Conservation (phyloP, 2,329 filamentous ascomycete species). For the Trichoderma asperellum region DNA sequence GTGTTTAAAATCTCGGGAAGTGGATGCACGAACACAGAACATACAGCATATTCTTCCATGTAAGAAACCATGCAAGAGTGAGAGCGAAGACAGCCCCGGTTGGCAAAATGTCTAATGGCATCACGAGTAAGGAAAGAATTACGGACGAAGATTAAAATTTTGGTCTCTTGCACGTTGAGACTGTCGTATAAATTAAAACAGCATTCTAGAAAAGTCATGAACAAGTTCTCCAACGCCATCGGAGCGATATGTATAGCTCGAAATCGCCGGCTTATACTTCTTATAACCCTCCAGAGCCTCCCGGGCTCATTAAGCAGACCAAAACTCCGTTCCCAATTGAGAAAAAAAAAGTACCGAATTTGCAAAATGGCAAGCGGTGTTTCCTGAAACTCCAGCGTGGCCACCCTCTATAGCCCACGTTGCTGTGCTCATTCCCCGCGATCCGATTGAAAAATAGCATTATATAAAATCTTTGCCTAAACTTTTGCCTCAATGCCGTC, state of each 20-base stretch:
- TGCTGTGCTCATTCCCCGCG: too few relatives aligned
- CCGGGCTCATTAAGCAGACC: neutral
- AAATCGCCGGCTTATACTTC: neutral
- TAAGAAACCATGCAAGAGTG: neutral
- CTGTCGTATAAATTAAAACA: neutral
- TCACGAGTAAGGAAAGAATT: neutral
- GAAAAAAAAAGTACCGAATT: neutral
- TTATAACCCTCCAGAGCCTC: neutral
- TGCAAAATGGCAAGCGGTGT: neutral
- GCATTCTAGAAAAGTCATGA: neutral
- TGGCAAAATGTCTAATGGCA: neutral
- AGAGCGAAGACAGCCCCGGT: neutral
- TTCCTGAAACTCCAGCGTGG: neutral
- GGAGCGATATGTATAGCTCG: neutral
- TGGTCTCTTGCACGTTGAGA: neutral
- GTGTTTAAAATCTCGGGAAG: too few relatives aligned
- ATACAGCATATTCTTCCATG: neutral
- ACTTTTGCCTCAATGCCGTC: too few relatives aligned
- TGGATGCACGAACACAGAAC: too few relatives aligned
- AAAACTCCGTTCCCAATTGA: neutral
- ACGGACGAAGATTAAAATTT: neutral
- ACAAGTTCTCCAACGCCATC: neutral
- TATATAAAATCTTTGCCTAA: too few relatives aligned
- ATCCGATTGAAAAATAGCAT: too few relatives aligned
- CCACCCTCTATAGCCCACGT: too few relatives aligned